phyloP scores from a whole-genome alignment of 176 grass and related monocot genomes.

The Calamus simplicifolius region DNA sequence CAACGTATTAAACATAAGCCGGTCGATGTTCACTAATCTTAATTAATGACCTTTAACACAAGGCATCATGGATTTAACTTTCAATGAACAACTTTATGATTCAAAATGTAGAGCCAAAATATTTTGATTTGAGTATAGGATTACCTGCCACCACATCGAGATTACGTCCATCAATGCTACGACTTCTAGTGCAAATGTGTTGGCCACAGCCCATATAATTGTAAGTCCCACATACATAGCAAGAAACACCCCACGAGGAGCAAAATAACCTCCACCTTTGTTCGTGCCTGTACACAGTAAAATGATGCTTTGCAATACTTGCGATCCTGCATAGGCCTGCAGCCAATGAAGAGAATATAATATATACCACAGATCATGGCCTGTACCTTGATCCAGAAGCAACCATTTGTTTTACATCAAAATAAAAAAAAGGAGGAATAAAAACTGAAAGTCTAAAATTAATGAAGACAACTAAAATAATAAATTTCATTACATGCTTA shows the following conservation, averaged over 20 bases:
- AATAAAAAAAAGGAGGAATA: no score
- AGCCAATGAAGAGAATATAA: neutral
- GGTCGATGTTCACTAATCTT: no score
- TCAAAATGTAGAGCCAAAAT: no score
- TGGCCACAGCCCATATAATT: constrained; percentile 85
- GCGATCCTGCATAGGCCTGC: constrained; percentile 82
- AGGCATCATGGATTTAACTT: no score
- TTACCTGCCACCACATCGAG: constrained; percentile 99
- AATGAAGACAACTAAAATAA: no score
- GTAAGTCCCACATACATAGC: constrained; percentile 74
- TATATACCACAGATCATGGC: no score
- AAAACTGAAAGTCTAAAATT: no score
- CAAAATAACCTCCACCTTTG: constrained; percentile 77
- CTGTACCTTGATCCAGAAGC: neutral
- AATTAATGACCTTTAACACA: no score
- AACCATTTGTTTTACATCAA: neutral
- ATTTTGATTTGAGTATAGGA: neutral
- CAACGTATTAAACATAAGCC: no score
- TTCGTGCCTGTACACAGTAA: constrained; percentile 78
- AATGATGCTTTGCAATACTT: constrained; percentile 84
- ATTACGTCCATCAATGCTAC: constrained; percentile 82
- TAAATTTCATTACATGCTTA: no score
- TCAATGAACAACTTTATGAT: no score
- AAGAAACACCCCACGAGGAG: constrained; percentile 77
- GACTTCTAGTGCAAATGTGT: constrained; percentile 95